Conservation (phyloP, 2,329 filamentous ascomycete genomes). For the Aspergillus udagawae region DNA sequence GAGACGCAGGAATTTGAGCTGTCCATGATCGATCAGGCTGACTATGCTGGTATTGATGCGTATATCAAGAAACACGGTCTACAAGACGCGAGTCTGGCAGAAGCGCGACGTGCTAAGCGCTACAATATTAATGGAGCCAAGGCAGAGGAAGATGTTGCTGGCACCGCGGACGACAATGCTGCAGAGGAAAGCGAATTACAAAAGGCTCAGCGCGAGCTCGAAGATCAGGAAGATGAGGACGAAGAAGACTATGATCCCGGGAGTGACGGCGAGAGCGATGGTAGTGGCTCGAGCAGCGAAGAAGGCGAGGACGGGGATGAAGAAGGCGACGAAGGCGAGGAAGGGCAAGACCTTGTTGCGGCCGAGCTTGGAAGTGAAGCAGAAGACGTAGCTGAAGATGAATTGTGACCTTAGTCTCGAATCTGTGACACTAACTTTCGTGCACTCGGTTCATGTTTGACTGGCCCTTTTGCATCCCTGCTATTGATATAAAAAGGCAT, state of each 20-base stretch:
- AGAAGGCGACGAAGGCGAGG: slow-evolving; percentile 23
- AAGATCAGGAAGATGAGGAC: slow-evolving; percentile 45
- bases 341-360: slow-evolving; percentile 34
- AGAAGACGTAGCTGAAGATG: slow-evolving; percentile 35
- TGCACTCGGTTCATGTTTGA: background rate
- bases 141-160: slow-evolving; percentile 20
- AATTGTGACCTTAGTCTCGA: slow-evolving; percentile 14
- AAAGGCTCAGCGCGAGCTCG: slow-evolving; percentile 54
- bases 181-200: slow-evolving; percentile 57
- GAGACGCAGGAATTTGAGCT: slow-evolving; percentile 58
- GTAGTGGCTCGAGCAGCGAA: slow-evolving; percentile 43
- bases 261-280: slow-evolving; percentile 46
- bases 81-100: slow-evolving; percentile 62
- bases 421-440: background rate
- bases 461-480: background rate
- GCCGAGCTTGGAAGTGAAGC: slow-evolving; percentile 44
- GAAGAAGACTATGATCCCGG: slow-evolving; percentile 51
- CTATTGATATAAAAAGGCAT: background rate
- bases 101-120: slow-evolving; percentile 56
- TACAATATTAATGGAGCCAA: slow-evolving; percentile 49
- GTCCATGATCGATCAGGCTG: slow-evolving; percentile 62
- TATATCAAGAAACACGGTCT: slow-evolving; percentile 60
- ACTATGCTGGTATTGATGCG: slow-evolving; percentile 58
- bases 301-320: slow-evolving; percentile 35
- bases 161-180: slow-evolving; percentile 29